phyloP scores from a whole-genome alignment of 331 rosid genomes.

The Rhamnella rubrinervis region DNA sequence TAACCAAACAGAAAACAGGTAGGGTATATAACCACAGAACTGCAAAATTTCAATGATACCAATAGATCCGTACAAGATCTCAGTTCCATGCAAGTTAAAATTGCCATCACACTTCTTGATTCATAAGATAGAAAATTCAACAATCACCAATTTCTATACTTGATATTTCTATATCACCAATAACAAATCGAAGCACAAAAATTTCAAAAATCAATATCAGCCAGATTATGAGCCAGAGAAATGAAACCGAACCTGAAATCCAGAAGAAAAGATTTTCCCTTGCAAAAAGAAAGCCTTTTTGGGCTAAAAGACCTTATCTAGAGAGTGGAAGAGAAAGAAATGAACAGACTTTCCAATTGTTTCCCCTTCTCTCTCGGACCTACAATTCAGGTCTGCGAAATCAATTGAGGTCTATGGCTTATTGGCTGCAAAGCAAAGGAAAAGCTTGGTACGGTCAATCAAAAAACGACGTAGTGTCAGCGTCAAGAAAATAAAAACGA shows the following conservation, averaged over 20 bases:
- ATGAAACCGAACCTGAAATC: neutral
- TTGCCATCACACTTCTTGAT: no score
- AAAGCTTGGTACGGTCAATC: no score
- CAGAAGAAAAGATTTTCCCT: neutral
- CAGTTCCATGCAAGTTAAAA: no score
- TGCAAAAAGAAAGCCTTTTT: neutral
- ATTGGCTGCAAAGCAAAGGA: no score
- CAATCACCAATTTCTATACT: no score
- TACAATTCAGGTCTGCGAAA: neutral
- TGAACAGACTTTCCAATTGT: neutral
- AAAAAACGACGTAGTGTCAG: no score
- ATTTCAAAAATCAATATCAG: constrained; percentile 5
- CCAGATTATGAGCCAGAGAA: neutral
- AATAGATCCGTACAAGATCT: no score
- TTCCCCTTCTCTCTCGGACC: neutral
- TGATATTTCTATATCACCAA: neutral
- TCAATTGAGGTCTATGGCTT: no score
- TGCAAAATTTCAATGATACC: no score
- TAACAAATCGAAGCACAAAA: constrained; percentile 1
- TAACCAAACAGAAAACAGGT: no score
- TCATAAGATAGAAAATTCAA: no score
- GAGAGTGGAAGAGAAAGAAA: neutral
- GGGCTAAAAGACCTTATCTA: neutral
- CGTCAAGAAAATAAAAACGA: neutral
- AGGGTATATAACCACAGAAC: no score